Evolutionary conservation across 2,329 filamentous ascomycete species (phyloP).

Genomic region (Lasiodiplodia sp.): DNA sequence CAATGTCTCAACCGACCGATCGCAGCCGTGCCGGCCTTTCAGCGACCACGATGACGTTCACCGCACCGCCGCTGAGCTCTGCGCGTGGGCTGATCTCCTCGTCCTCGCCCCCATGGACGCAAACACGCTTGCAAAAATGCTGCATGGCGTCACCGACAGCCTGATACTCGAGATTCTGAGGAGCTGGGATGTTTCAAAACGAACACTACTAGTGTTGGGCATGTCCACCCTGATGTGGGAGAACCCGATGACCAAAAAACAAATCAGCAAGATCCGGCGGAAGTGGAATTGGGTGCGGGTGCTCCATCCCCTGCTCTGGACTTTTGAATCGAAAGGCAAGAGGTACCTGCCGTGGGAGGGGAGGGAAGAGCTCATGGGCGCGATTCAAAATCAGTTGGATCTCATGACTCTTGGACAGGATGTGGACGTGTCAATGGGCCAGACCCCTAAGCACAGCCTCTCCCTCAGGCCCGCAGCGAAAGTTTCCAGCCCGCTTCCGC

Average conservation of each 20-base stretch:
- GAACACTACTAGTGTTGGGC: slow-evolving; percentile 82
- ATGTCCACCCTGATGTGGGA: slow-evolving; percentile 93
- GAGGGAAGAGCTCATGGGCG: slow-evolving; percentile 71
- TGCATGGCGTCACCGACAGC: slow-evolving; percentile 82
- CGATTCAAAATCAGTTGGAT: slow-evolving; percentile 79
- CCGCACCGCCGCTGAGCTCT: slow-evolving; percentile 52
- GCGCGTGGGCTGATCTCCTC: slow-evolving; percentile 87
- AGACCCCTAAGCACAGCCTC: slow-evolving; percentile 38
- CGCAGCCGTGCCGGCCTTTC: slow-evolving; percentile 22
- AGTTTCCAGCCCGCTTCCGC: slow-evolving; percentile 64
- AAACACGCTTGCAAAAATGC: slow-evolving; percentile 85
- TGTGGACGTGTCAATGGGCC: slow-evolving; percentile 59
- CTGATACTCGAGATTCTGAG: slow-evolving; percentile 81
- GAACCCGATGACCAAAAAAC: slow-evolving; percentile 86
- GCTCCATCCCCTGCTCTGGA: slow-evolving; percentile 80
- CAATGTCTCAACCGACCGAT: slow-evolving; percentile 28
- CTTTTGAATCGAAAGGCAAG: slow-evolving; percentile 66
- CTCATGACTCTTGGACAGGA: slow-evolving; percentile 76
- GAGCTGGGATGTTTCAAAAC: slow-evolving; percentile 87
- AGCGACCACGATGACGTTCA: slow-evolving; percentile 24
- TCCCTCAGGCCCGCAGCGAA: slow-evolving; percentile 8
- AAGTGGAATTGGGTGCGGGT: slow-evolving; percentile 90
- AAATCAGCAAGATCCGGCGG: slow-evolving; percentile 80
- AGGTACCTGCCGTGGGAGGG: slow-evolving; percentile 64
- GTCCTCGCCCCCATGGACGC: slow-evolving; percentile 86